phyloP scores from a whole-genome alignment of 2,329 filamentous ascomycete genomes.

The Ceratocystis smalleyi region DNA sequence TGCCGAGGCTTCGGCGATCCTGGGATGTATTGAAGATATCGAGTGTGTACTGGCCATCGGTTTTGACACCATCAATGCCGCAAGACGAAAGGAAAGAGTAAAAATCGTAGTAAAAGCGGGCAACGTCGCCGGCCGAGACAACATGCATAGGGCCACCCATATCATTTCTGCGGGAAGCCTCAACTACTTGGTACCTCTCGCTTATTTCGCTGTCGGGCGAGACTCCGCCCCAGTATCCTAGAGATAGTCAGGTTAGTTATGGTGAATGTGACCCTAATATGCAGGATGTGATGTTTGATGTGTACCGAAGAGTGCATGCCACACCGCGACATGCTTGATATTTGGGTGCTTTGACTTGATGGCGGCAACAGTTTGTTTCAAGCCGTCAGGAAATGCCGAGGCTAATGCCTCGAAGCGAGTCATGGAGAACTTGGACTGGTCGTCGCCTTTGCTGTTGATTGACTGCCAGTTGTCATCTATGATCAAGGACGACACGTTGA shows the following conservation, averaged over 20 bases:
- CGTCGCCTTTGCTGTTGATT: constrained; percentile 38
- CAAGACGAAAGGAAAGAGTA: constrained; percentile 61
- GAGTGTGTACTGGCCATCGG: constrained; percentile 80
- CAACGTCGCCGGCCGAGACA: constrained; percentile 58
- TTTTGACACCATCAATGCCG: constrained; percentile 79
- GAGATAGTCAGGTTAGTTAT: constrained; percentile 18
- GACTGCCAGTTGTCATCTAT: constrained; percentile 97
- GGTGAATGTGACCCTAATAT: constrained; percentile 13
- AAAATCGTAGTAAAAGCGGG: constrained; percentile 75
- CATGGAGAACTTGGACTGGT: constrained; percentile 50
- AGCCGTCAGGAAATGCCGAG: constrained; percentile 60
- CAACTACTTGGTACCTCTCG: constrained; percentile 59
- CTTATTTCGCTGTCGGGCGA: constrained; percentile 59
- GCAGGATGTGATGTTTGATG: not conserved
- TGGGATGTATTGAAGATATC: constrained; percentile 57
- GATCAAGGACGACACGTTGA: constrained; percentile 72
- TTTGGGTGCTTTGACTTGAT: constrained; percentile 56
- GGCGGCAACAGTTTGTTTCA: constrained; percentile 52
- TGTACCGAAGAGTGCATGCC: constrained; percentile 61
- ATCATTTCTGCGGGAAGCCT: constrained; percentile 31
- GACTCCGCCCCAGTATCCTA: constrained; percentile 82
- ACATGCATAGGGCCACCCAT: constrained; percentile 54
- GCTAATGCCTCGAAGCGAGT: constrained; percentile 73
- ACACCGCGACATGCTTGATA: constrained; percentile 75
- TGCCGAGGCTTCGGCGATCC: constrained; percentile 55